Evolutionary conservation across 805 yeast species (phyloP).

Genomic region (Saccharomycopsis sp.): DNA sequence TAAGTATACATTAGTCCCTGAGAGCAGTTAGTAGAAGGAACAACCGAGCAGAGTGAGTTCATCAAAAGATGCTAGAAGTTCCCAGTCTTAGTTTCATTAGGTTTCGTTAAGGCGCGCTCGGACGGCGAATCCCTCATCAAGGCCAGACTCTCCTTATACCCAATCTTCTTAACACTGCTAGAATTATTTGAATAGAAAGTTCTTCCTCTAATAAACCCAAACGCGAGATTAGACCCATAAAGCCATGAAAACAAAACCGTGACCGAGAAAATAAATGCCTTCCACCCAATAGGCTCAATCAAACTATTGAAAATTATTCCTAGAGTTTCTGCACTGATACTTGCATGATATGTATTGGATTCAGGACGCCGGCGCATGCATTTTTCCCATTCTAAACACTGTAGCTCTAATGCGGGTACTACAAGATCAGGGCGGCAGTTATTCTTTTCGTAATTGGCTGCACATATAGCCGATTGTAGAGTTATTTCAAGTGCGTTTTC

Average conservation of each 20-base stretch:
- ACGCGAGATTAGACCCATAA: slow-evolving; percentile 55
- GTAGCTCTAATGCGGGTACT: slow-evolving; percentile 51
- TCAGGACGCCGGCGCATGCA: slow-evolving; percentile 59
- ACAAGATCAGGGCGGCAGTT: slow-evolving; percentile 48
- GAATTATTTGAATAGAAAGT: slow-evolving; percentile 30
- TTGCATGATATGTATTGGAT: slow-evolving; percentile 44
- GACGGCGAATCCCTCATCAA: neutral
- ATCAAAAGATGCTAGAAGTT: too few species aligned
- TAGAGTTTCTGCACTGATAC: slow-evolving; percentile 53
- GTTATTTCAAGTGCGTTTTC: slow-evolving; percentile 40
- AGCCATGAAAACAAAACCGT: slow-evolving; percentile 22
- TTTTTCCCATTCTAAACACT: slow-evolving; percentile 55
- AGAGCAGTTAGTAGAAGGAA: too few species aligned
- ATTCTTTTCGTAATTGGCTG: slow-evolving; percentile 45
- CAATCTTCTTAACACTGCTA: neutral
- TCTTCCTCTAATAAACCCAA: slow-evolving; percentile 60
- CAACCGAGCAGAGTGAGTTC: too few species aligned
- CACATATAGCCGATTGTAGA: slow-evolving; percentile 49
- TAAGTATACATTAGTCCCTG: too few species aligned
- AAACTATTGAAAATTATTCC: slow-evolving; percentile 58
- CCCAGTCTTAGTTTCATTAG: too few species aligned
- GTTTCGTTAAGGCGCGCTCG: too few species aligned
- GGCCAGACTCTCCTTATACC: neutral
- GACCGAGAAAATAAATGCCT: slow-evolving; percentile 35
- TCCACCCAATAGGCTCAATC: slow-evolving; percentile 61